Conservation (phyloP, 2,329 filamentous ascomycete species). For the Teratosphaeria zuluensis region DNA sequence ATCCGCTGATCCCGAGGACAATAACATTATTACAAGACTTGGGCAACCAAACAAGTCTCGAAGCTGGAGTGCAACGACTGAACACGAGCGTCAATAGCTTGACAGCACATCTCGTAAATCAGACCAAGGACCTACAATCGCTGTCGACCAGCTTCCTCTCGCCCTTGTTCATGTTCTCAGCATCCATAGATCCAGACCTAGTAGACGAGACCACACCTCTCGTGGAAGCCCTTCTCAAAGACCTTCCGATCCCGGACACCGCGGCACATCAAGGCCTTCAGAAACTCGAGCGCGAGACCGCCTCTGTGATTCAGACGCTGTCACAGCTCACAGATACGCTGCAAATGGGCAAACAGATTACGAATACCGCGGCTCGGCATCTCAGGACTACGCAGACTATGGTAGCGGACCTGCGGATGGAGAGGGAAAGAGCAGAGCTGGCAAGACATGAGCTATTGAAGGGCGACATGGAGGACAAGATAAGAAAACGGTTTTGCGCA, state of each 20-base stretch:
- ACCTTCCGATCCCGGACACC: conserved; percentile 57
- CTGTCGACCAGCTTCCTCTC: conserved; percentile 54
- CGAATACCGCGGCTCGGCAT: conserved; percentile 67
- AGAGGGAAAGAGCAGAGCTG: conserved; percentile 73
- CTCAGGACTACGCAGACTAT: conserved; percentile 76
- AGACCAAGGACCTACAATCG: conserved; percentile 65
- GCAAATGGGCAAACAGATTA: conserved; percentile 87
- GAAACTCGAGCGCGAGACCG: conserved; percentile 56
- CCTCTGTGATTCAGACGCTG: conserved; percentile 66
- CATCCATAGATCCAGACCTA: conserved; percentile 49
- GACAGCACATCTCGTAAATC: conserved; percentile 63
- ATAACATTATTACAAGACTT: conserved; percentile 25
- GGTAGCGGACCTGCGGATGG: conserved; percentile 72
- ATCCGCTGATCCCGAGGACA: conserved; percentile 24
- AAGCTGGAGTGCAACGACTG: conserved; percentile 24
- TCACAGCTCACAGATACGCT: conserved; percentile 82
- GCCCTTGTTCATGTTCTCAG: conserved; percentile 47
- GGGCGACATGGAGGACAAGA: conserved; percentile 66
- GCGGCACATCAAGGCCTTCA: conserved; percentile 58
- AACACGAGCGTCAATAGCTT: conserved; percentile 34
- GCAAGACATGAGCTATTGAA: conserved; percentile 71
- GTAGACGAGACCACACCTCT: conserved; percentile 62
- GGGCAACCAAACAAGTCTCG: conserved; percentile 24
- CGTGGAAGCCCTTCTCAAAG: conserved; percentile 53
- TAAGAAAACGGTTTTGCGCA: conserved; percentile 71